A percentile compares a stretch with the other conserved stretches of the same genome.
phyloP scores from a whole-genome alignment of 257 asterid genomes.

The Anisodus acutangulus region DNA sequence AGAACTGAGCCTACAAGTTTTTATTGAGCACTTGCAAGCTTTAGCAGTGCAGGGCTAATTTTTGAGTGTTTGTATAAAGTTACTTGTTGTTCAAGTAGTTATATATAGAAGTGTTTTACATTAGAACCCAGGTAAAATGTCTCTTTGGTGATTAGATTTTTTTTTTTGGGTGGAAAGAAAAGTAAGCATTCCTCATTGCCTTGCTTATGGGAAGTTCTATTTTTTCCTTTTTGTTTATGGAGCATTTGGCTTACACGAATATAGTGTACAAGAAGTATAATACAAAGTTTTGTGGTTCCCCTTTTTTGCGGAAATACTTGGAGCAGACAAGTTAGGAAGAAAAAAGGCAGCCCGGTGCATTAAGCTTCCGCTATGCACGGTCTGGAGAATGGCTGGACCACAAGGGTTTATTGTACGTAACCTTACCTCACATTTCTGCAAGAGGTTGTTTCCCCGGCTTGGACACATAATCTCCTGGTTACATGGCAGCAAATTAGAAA shows the following conservation, averaged over 20 bases:
- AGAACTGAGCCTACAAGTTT: conserved; percentile 82
- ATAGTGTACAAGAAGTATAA: background rate
- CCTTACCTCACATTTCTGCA: too few relatives aligned
- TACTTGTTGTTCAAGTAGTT: conserved; percentile 17
- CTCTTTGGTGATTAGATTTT: background rate
- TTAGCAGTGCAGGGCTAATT: conserved; percentile 87
- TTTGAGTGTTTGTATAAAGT: conserved; percentile 27
- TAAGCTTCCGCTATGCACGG: too few relatives aligned
- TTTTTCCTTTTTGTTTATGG: background rate
- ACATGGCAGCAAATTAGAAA: too few relatives aligned
- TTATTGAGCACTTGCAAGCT: conserved; percentile 78
- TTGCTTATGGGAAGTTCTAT: background rate
- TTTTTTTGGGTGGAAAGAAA: background rate
- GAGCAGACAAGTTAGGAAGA: background rate
- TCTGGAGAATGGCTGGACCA: too few relatives aligned
- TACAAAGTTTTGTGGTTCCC: background rate
- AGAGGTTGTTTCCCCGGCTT: too few relatives aligned
- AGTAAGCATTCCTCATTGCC: background rate
- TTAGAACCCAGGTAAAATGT: conserved; percentile 24
- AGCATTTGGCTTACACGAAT: background rate
- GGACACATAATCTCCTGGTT: too few relatives aligned
- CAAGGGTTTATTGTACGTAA: too few relatives aligned
- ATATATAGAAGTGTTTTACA: conserved; percentile 29
- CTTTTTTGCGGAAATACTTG: background rate
- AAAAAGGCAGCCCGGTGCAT: too few relatives aligned